Base-by-base conservation (phyloP, 2,329 filamentous ascomycete species). In the Tolypocladium inflatum region DNA sequence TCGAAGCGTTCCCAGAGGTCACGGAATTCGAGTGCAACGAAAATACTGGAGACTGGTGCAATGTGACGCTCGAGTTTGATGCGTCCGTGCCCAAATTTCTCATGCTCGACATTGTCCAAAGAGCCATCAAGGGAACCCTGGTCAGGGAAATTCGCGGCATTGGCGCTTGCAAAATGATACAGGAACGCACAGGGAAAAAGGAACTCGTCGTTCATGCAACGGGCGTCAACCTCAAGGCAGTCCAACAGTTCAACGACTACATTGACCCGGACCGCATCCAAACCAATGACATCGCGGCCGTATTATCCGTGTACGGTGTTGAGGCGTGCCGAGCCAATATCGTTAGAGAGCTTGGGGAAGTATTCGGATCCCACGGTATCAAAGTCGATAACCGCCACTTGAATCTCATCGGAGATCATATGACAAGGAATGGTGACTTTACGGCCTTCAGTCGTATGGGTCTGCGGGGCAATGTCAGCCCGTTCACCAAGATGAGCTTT, bases 401-500 rank as follows among this genome's bases (percentile, higher is more conserved):
- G 64, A 97, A 94, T 74, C 81, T 99, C 64, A 97, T 99, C 65
- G 93, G 89, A 52, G 94, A 99, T 72, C 90, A 91, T 72, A 99
- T 99, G 94, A 99, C 94, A n/a, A 84, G 93, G 56, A 87, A 86
- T 60, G 94, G 94, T 63, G 86, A 84, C 2, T 99, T 95, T 76
- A 89, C 86, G 54, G 87, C 94, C 1, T 99, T 97, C 77, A 96
- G 90, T 74, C 88, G 94, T 54, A 95, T 90, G 69, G 94, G 93
- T 1, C 78, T 99, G 60, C 86, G 85, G 69, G 86, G 89, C 63
- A 92, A 90, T 67, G 87, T 93, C 35, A 92, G 87, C 64, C 91
- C 94, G 0, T 93, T 99, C 66, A 93, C 94, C 75, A 97, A 97
- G 81, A 97, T 97, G 93, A 95, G 90, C 72, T 99, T 97, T 76